Percentiles rank a stretch among this genome's conserved stretches.
Evolutionary conservation across 106 monocot genomes (phyloP).

Genomic region (Allium cepa): DNA sequence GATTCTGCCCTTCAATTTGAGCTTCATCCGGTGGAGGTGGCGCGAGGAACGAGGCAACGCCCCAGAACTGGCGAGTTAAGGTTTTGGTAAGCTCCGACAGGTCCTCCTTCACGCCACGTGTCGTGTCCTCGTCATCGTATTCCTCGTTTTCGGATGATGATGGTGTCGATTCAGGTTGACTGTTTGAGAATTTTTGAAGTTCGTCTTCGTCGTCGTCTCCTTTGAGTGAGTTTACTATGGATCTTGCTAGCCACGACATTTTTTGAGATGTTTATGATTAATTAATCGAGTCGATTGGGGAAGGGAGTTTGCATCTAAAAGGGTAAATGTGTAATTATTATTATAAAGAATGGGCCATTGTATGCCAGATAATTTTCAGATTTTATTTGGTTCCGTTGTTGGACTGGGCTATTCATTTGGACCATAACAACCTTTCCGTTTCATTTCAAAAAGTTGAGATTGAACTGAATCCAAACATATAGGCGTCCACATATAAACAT

Average conservation of each 20-base stretch:
- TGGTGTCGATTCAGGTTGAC: neutral
- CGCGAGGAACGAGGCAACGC: conserved; percentile 89
- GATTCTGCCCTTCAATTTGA: conserved; percentile 2
- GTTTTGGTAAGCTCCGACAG: conserved; percentile 81
- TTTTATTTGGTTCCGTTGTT: too few relatives aligned
- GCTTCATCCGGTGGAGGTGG: conserved; percentile 25
- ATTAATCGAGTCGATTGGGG: neutral
- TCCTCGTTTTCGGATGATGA: neutral
- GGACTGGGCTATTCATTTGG: too few relatives aligned
- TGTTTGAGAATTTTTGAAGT: neutral
- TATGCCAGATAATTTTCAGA: too few relatives aligned
- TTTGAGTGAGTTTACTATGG: conserved; percentile 42
- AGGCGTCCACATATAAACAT: too few relatives aligned
- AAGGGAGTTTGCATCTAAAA: neutral
- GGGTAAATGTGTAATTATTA: too few relatives aligned
- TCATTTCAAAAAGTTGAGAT: too few relatives aligned
- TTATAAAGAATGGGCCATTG: too few relatives aligned
- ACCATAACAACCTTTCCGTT: too few relatives aligned
- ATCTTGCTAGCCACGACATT: conserved; percentile 84
- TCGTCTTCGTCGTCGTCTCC: conserved; percentile 12
- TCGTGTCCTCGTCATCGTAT: conserved; percentile 14
- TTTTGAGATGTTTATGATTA: neutral
- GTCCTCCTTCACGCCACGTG: conserved; percentile 79
- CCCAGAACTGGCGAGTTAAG: conserved; percentile 78
- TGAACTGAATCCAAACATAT: too few relatives aligned